These are phyloP conservation scores for Cryptosporidium ryanae DNA, from an alignment of 169 alveolate species.

Conservation along the genomic window DNA sequence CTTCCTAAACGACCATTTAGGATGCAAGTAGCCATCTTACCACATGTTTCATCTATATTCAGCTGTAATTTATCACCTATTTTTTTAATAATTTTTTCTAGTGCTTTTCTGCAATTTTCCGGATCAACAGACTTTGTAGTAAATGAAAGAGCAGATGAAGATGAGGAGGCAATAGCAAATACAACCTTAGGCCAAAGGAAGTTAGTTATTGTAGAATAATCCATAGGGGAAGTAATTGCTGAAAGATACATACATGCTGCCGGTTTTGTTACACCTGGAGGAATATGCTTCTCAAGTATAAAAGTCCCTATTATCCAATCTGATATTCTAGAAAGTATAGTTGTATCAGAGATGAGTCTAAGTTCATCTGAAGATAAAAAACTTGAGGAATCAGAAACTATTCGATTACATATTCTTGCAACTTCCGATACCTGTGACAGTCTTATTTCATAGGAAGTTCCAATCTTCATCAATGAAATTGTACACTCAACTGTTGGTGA, in stretches of 20 bases:
- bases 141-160: slow-evolving; percentile 66
- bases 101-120: slow-evolving; percentile 65
- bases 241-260: slow-evolving; percentile 70
- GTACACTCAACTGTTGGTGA: slow-evolving; percentile 68
- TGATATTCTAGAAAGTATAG: slow-evolving; percentile 58
- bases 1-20: slow-evolving; percentile 57
- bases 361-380: slow-evolving; percentile 61
- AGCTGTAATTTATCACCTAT: slow-evolving; percentile 58
- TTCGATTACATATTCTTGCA: slow-evolving; percentile 53
- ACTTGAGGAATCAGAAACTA: slow-evolving; percentile 25
- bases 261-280: slow-evolving; percentile 74
- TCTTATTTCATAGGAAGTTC: slow-evolving; percentile 50
- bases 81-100: slow-evolving; percentile 23
- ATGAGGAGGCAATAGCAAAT: slow-evolving; percentile 54
- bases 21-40: slow-evolving; percentile 66
- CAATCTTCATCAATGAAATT: slow-evolving; percentile 57
- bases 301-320: slow-evolving; percentile 73
- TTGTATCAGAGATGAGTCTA: slow-evolving; percentile 58
- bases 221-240: slow-evolving; percentile 67
- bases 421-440: slow-evolving; percentile 57
- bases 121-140: slow-evolving; percentile 67
- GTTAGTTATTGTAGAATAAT: slow-evolving; percentile 40
- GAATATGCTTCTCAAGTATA: slow-evolving; percentile 64
- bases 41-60: slow-evolving; percentile 73
- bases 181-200: slow-evolving; percentile 69